Percentiles rank a stretch among this genome's conserved stretches.
phyloP scores from a whole-genome alignment of 495 filamentous ascomycete species.

The Penicillium bialowiezense region DNA sequence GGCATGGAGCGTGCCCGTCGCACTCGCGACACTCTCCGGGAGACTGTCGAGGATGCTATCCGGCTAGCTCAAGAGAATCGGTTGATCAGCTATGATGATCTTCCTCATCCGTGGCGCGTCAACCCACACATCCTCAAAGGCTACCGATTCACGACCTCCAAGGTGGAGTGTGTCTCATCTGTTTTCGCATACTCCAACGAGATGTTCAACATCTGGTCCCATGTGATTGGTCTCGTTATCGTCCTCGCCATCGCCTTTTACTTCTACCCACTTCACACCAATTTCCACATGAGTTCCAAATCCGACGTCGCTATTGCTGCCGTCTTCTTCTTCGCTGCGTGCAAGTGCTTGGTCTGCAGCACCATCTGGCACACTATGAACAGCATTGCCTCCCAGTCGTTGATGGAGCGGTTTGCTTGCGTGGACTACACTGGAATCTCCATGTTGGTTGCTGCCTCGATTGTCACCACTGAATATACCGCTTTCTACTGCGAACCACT shows the following conservation, averaged over 20 bases:
- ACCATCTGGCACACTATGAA: conserved; percentile 99
- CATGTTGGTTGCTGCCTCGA: conserved; percentile 90
- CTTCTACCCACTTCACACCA: conserved; percentile 85
- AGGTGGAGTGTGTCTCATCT: conserved; percentile 80
- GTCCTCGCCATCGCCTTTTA: conserved; percentile 92
- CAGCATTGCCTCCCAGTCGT: conserved; percentile 80
- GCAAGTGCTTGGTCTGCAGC: conserved; percentile 92
- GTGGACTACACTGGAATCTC: conserved; percentile 99
- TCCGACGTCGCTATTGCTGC: conserved; percentile 85
- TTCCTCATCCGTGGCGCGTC: conserved; percentile 88
- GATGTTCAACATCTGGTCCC: conserved; percentile 96
- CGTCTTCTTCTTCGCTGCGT: conserved; percentile 94
- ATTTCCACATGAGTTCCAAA: conserved; percentile 82
- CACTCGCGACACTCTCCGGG: conserved; percentile 71
- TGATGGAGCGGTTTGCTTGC: conserved; percentile 95
- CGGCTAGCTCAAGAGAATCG: conserved; percentile 74
- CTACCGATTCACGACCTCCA: conserved; percentile 90
- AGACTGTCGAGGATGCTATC: conserved; percentile 79
- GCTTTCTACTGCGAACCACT: conserved; percentile 96
- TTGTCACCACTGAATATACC: conserved; percentile 98
- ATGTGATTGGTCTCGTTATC: conserved; percentile 80
- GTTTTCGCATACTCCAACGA: conserved; percentile 87
- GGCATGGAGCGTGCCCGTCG: conserved; percentile 75
- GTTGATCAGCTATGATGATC: conserved; percentile 81
- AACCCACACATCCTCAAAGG: conserved; percentile 90